A percentile compares a stretch with the other conserved stretches of the same genome.
phyloP scores from a whole-genome alignment of 495 filamentous ascomycete species.

The Hyaloscypha bicolor region DNA sequence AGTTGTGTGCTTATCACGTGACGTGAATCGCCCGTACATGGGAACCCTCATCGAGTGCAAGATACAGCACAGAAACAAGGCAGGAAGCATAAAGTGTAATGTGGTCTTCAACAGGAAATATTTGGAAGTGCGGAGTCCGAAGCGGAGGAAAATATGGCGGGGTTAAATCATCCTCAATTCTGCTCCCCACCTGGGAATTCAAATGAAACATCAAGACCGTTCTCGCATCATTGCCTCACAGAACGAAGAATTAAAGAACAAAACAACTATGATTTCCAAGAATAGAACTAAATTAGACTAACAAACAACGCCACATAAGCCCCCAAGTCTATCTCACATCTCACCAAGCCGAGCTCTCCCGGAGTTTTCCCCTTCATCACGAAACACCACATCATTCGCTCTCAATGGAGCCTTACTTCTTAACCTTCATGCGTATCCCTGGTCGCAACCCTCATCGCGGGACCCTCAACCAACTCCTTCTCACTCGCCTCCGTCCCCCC shows the following conservation, averaged over 20 bases:
- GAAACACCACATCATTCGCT: background rate
- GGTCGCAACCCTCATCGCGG: background rate
- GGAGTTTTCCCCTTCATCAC: background rate
- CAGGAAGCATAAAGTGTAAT: too few relatives aligned
- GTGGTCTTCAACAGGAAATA: too few relatives aligned
- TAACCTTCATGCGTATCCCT: background rate
- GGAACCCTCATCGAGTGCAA: too few relatives aligned
- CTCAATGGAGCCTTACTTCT: background rate
- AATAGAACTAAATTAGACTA: background rate
- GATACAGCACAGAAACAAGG: too few relatives aligned
- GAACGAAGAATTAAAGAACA: background rate
- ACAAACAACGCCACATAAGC: background rate
- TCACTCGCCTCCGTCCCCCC: background rate
- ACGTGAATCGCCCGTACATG: too few relatives aligned
- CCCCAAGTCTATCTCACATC: background rate
- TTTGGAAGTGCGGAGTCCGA: too few relatives aligned
- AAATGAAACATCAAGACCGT: too few relatives aligned
- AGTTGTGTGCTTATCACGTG: too few relatives aligned
- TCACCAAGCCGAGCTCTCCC: background rate
- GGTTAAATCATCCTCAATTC: too few relatives aligned
- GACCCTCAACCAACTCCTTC: constrained; percentile 16
- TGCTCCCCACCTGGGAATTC: too few relatives aligned
- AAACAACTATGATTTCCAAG: background rate
- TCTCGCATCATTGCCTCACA: too few relatives aligned
- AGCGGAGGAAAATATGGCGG: too few relatives aligned